These are phyloP conservation scores for Trichoderma atroviride DNA, from an alignment of 2,329 filamentous ascomycete genomes.

Conservation along the genomic window DNA sequence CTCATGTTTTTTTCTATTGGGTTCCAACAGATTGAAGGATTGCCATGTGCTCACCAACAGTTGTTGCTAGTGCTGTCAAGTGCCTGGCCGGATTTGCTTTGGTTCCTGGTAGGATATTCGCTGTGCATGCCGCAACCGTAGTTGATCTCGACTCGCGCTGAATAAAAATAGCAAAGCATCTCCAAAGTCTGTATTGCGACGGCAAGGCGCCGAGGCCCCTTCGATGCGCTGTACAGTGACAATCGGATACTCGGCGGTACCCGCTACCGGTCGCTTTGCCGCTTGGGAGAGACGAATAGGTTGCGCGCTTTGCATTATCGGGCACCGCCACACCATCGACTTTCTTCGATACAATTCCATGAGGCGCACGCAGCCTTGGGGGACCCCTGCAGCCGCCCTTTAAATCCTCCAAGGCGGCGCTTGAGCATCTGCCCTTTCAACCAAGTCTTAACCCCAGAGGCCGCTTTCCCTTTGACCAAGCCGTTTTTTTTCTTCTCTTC, in stretches of 20 bases:
- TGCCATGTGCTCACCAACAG: constrained; percentile 1
- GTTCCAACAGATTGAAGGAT: neutral
- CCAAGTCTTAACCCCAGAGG: constrained; percentile 9
- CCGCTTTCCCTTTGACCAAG: constrained; percentile 23
- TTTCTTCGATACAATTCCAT: constrained; percentile 49
- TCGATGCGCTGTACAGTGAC: constrained; percentile 6
- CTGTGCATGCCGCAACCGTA: neutral
- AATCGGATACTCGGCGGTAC: constrained; percentile 15
- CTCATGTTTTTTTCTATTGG: constrained; percentile 6
- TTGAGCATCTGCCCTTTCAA: constrained; percentile 21
- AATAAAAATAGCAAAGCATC: neutral
- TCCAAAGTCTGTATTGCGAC: neutral
- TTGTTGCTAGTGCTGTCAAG: neutral
- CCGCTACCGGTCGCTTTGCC: neutral
- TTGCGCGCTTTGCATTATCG: constrained; percentile 19
- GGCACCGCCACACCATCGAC: constrained; percentile 47
- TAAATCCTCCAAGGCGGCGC: constrained; percentile 33
- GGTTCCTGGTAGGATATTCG: neutral
- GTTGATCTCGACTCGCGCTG: neutral
- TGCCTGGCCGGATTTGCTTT: neutral
- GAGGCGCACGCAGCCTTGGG: constrained; percentile 41
- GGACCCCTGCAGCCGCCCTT: constrained; percentile 39
- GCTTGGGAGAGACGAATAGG: neutral
- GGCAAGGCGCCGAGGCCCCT: neutral
- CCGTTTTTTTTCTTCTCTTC: neutral